A percentile compares a stretch with the other conserved stretches of the same genome.
phyloP scores from a whole-genome alignment of 768 basidiomycete genomes.

The Pholiota conissans region DNA sequence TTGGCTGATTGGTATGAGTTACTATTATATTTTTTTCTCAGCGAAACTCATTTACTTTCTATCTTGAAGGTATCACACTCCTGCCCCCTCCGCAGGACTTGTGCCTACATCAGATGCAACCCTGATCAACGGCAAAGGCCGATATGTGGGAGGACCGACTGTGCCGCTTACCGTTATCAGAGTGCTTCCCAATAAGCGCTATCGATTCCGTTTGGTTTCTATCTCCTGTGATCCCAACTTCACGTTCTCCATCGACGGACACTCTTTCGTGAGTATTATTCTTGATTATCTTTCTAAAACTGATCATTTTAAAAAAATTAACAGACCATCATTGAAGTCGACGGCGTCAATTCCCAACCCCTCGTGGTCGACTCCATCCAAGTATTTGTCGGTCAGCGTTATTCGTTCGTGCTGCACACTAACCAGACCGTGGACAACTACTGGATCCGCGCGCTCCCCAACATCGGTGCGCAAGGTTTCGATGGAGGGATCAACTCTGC shows the following conservation, averaged over 20 bases:
- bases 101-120: conserved; percentile 33
- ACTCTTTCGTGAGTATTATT: conserved; percentile 29
- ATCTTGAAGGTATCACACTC: conserved; percentile 14
- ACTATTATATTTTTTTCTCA: neutral
- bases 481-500: conserved; percentile 49
- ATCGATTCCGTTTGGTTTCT: conserved; percentile 48
- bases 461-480: conserved; percentile 19
- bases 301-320: neutral
- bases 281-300: neutral
- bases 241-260: conserved; percentile 44
- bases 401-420: conserved; percentile 42
- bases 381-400: conserved; percentile 38
- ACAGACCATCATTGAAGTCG: conserved; percentile 39
- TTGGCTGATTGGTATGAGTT: conserved; percentile 17
- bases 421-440: conserved; percentile 40
- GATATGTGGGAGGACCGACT: conserved; percentile 36
- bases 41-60: neutral
- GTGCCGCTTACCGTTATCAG: conserved; percentile 37
- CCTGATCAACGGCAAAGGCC: conserved; percentile 50
- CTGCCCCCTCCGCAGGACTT: conserved; percentile 39
- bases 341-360: conserved; percentile 37
- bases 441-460: conserved; percentile 41
- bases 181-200: conserved; percentile 35
- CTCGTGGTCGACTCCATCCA: conserved; percentile 36
- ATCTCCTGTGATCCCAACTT: conserved; percentile 48